Evolutionary conservation across 495 filamentous ascomycete genomes (phyloP), one percentile per base, ranked within the genome.

Genomic region (Staphylotrichum longicolle): DNA sequence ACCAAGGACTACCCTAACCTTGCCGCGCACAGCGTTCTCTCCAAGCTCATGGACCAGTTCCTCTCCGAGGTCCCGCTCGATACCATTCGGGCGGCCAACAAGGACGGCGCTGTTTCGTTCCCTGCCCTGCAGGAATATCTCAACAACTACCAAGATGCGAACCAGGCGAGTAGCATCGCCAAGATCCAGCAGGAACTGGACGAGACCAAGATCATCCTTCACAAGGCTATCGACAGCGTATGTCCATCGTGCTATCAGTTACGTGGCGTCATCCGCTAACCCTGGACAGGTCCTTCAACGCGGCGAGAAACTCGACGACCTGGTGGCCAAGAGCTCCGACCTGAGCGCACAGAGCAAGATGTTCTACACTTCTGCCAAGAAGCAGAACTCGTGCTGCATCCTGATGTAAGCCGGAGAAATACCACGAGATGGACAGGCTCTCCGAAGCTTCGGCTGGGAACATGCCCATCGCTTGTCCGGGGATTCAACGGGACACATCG

Each of bases 151-250:
- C 93, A 97, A 77, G 89, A 96, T 71, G 91, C 93, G 32, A 78
- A 84, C 72, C 83, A 95, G 74, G 93, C 91, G 55, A 92, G 91
- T 76, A 91, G 85, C 76, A 94, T 96, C 68, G 84, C 91, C 82
- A 93, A 89, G 82, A 96, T 98, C 66, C 95, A 98, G 78, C 88
- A 90, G 77, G 93, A 98, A 77, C 81, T 98, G 63, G 92, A 97
- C 66, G 92, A 97, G 82, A 98, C 95, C 58, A 98, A 97, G 85
- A 94, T 96, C 70, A 87, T 96, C 48, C 82, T 98, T 60, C 91
- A 96, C 77, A 95, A 96, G 85, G 94, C 91, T n/a, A 93, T 96
- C 67, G 89, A 94, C 76, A 86, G 84, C 69, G 90, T 73, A 61
- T 42, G 69, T 64, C 4, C 4, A 11, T 30, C 15, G 4, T 3